These are phyloP conservation scores for Phytophthora meadii DNA, from an alignment of 352 stramenopile genomes.

Conservation along the genomic window DNA sequence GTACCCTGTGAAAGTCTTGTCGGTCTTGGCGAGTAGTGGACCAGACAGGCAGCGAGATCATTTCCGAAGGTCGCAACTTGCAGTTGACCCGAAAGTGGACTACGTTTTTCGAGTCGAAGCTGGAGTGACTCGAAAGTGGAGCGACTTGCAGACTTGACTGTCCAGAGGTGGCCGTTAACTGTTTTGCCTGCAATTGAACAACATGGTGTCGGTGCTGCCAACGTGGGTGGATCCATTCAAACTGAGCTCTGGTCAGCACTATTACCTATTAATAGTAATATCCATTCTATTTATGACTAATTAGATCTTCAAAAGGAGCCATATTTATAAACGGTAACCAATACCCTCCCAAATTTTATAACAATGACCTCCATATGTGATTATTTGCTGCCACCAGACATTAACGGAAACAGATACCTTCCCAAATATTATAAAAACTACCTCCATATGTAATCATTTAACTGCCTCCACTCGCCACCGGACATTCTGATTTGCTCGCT, in stretches of 20 bases:
- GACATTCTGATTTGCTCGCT: constrained; percentile 19
- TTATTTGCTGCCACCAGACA: constrained; percentile 11
- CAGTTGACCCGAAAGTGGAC: too few relatives aligned
- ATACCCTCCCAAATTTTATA: not conserved
- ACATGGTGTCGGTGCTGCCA: not conserved
- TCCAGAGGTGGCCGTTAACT: not conserved
- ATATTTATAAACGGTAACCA: too few relatives aligned
- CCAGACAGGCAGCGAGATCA: not conserved
- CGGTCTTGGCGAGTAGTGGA: not conserved
- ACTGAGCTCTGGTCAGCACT: too few relatives aligned
- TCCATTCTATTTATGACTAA: not conserved
- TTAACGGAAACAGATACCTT: not conserved
- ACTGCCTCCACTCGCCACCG: constrained; percentile 8
- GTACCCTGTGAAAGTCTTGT: constrained; percentile 6
- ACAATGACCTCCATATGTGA: too few relatives aligned
- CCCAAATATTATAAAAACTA: too few relatives aligned
- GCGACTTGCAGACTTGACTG: not conserved
- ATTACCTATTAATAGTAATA: not conserved
- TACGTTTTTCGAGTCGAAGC: too few relatives aligned
- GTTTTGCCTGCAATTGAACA: not conserved
- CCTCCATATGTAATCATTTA: too few relatives aligned
- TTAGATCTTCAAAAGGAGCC: not conserved
- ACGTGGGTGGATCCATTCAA: constrained; percentile 1
- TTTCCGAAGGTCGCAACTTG: not conserved
- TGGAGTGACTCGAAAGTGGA: too few relatives aligned